Percentiles rank a stretch among this genome's conserved stretches.
Conservation (phyloP, 768 basidiomycete genomes). For the Tylopilus plumbeoviolaceoides region DNA sequence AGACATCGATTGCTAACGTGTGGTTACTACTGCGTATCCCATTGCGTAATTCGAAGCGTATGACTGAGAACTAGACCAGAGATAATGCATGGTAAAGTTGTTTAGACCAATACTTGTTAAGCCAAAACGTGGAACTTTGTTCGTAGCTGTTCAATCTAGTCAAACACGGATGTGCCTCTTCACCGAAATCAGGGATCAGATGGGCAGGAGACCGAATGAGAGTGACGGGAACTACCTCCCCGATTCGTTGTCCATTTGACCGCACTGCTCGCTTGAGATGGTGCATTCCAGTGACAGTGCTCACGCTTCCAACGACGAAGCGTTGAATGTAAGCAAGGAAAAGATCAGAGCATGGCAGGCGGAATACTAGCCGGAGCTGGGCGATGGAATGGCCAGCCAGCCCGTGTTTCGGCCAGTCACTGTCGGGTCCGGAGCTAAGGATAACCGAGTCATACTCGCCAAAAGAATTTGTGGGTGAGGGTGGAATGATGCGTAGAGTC, state of each 20-base stretch:
- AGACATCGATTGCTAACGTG: too few species aligned
- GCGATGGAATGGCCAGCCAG: too few species aligned
- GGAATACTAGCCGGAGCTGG: neutral
- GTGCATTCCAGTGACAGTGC: neutral
- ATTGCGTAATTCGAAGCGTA: too few species aligned
- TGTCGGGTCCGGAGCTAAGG: neutral
- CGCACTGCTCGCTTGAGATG: neutral
- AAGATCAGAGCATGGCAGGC: neutral
- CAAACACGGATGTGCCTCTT: too few species aligned
- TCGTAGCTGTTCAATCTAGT: too few species aligned
- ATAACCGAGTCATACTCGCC: neutral
- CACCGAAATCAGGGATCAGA: neutral
- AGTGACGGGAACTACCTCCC: neutral
- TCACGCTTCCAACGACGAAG: neutral
- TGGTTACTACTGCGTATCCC: too few species aligned
- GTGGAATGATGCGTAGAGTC: neutral
- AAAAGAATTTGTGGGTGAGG: neutral
- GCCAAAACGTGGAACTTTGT: too few species aligned
- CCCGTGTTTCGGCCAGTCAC: neutral
- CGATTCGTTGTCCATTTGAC: neutral
- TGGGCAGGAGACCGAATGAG: neutral
- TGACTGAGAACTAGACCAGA: neutral
- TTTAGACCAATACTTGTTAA: constrained; percentile 5
- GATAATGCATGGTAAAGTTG: neutral
- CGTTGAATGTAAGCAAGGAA: too few species aligned